Base-by-base conservation (phyloP, 148 eudicot genomes). In the Cornus controversa region DNA sequence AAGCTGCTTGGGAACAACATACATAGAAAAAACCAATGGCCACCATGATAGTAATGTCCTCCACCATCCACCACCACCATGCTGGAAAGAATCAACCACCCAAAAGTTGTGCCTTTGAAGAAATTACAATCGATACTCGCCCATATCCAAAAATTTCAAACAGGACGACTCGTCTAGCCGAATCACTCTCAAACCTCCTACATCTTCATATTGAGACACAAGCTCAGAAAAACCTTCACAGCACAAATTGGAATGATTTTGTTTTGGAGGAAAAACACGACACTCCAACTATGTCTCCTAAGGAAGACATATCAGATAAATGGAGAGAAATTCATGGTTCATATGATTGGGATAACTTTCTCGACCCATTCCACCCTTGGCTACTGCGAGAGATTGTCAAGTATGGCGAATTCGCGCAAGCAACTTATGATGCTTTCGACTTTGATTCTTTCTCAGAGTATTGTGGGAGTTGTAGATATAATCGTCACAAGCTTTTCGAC, bases 371-470 rank as follows among this genome's bases (percentile, higher is more conserved):
- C 0, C 81, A 88, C 65, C 93, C 92, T 5, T 77, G 82, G 36
- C 84, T 93, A 8, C 70, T 89, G 20, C 64, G 87, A 6, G 97
- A 93, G 81, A 82, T 93, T 5, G 50, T 93, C 71, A 93, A 93
- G 54, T 93, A 93, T 24, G 97, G 94, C 4, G 94, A 93, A 50
- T 88, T 93, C 37, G 91, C 92, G 0, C 97, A 93, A 63, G 97
- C 93, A 2, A 93, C 93, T 0, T 93, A 93, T 53, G 97, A 93
- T 78, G 92, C 92, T 0, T 91, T 89, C 63, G 97, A 91, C 27
- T 91, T 83, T 62, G 94, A 93, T 27, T 29, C 87, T 0, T 86
- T 79, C 66, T 89, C 92, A 0, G 90, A 90, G 76, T 88, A 85
- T 67, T 92, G 88, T 63, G 96, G 93, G 22, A 92, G 96, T 78